These are phyloP conservation scores for Ustilago esculenta DNA, from an alignment of 1,284 basidiomycete species.

Conservation along the genomic window DNA sequence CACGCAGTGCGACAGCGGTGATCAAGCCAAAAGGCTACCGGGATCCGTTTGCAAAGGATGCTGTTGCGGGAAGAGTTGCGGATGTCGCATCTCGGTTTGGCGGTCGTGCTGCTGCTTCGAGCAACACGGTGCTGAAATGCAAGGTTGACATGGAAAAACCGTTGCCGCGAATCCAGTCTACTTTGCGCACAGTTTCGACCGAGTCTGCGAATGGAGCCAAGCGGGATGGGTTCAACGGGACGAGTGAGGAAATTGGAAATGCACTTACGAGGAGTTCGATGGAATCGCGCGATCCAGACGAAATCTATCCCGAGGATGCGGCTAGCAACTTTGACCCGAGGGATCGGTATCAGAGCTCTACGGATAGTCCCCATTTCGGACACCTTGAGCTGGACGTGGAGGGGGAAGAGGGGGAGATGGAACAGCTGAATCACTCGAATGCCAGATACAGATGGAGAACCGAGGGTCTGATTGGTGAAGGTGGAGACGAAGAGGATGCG, in stretches of 20 bases:
- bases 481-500: neutral
- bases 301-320: conserved; percentile 60
- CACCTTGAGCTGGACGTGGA: neutral
- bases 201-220: too few species aligned
- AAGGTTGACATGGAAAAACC: conserved; percentile 6
- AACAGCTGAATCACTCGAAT: conserved; percentile 1
- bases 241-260: too few species aligned
- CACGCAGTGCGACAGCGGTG: neutral
- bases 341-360: neutral
- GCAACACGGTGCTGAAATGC: neutral
- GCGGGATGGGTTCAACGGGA: too few species aligned
- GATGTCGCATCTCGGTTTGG: conserved; percentile 52
- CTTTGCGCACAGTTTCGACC: too few species aligned
- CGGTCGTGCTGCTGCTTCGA: conserved; percentile 12
- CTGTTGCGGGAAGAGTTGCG: conserved; percentile 51
- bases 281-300: conserved; percentile 34
- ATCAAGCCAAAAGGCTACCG: conserved; percentile 4
- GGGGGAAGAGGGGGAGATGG: conserved; percentile 2
- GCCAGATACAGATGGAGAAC: too few species aligned
- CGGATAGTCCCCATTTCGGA: conserved; percentile 2
- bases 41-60: conserved; percentile 56
- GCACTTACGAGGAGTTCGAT: neutral
- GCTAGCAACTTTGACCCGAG: conserved; percentile 45
- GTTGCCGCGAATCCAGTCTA: neutral
- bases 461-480: too few species aligned